Evolutionary conservation across 2,329 filamentous ascomycete genomes (phyloP).

Genomic region (Paecilomyces sp.): DNA sequence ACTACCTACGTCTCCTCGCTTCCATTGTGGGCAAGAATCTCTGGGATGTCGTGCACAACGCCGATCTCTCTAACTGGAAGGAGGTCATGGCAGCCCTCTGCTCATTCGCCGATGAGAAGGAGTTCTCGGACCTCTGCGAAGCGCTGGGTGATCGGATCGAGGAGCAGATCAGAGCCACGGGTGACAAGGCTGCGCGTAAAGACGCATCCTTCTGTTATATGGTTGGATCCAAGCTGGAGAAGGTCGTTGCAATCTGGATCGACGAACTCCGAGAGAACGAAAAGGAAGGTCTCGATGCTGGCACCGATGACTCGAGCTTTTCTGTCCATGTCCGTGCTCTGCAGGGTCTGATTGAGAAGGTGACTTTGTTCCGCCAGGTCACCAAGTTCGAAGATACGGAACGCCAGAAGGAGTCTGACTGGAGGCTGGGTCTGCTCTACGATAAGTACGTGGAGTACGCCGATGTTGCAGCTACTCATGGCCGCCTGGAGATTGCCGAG

Average conservation of each 20-base stretch:
- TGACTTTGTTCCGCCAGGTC: slow-evolving; percentile 90
- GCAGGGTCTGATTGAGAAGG: slow-evolving; percentile 96
- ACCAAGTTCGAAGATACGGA: slow-evolving; percentile 84
- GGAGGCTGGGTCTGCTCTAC: slow-evolving; percentile 85
- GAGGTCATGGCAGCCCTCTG: slow-evolving; percentile 93
- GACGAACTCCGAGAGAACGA: slow-evolving; percentile 81
- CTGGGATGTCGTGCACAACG: slow-evolving; percentile 97
- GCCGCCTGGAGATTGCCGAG: slow-evolving; percentile 77
- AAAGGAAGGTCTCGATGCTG: slow-evolving; percentile 62
- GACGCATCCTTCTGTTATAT: slow-evolving; percentile 96
- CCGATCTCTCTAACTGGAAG: slow-evolving; percentile 88
- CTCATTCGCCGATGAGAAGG: slow-evolving; percentile 83
- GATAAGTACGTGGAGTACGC: slow-evolving; percentile 96
- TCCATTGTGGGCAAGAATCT: slow-evolving; percentile 95
- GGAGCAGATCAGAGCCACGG: slow-evolving; percentile 54
- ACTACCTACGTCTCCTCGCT: slow-evolving; percentile 82
- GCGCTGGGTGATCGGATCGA: slow-evolving; percentile 85
- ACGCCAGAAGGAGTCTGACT: slow-evolving; percentile 62
- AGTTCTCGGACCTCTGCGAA: slow-evolving; percentile 93
- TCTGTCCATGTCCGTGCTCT: slow-evolving; percentile 83
- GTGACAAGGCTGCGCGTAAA: slow-evolving; percentile 57
- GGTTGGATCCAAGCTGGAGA: slow-evolving; percentile 92
- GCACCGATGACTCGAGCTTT: slow-evolving; percentile 70
- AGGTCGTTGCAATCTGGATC: slow-evolving; percentile 93
- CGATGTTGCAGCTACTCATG: slow-evolving; percentile 85